A percentile compares a stretch with the other conserved stretches of the same genome.
These are phyloP conservation scores for Fusarium globosum DNA, from an alignment of 2,329 filamentous ascomycete genomes.

Conservation along the genomic window DNA sequence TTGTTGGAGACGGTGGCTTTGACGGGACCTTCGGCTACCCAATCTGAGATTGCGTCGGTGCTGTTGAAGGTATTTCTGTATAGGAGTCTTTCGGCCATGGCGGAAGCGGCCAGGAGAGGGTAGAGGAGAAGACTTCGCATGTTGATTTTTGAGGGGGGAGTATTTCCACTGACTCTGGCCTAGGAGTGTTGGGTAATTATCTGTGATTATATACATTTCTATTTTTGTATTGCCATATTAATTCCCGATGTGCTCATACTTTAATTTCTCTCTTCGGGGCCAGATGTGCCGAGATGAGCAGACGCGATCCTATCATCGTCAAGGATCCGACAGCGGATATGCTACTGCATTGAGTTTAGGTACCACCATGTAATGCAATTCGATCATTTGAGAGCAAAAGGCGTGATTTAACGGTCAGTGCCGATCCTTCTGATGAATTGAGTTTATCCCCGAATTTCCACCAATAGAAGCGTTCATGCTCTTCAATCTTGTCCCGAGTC, in stretches of 20 bases:
- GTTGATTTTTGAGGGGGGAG: background rate
- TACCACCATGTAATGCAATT: background rate
- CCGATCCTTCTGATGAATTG: background rate
- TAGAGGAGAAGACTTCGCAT: slow-evolving; percentile 17
- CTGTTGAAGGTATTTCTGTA: slow-evolving; percentile 37
- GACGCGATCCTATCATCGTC: background rate
- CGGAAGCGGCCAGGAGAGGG: slow-evolving; percentile 6
- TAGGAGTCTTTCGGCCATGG: slow-evolving; percentile 31
- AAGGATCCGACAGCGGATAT: background rate
- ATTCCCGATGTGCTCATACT: background rate
- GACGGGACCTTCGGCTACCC: slow-evolving; percentile 38
- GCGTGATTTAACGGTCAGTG: background rate
- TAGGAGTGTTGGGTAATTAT: rapidly evolving
- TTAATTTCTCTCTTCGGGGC: background rate
- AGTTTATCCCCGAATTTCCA: background rate
- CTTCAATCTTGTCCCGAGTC: rapidly evolving
- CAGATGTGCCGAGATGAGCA: background rate
- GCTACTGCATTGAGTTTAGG: slow-evolving; percentile 13
- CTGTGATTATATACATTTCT: background rate
- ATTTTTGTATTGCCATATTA: background rate
- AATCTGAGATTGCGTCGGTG: slow-evolving; percentile 21
- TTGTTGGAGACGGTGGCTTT: slow-evolving; percentile 35
- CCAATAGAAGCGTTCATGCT: background rate
- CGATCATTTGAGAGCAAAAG: slow-evolving; percentile 8
- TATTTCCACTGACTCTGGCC: background rate